phyloP scores from a whole-genome alignment of 768 basidiomycete species.

The Asterophora parasitica region DNA sequence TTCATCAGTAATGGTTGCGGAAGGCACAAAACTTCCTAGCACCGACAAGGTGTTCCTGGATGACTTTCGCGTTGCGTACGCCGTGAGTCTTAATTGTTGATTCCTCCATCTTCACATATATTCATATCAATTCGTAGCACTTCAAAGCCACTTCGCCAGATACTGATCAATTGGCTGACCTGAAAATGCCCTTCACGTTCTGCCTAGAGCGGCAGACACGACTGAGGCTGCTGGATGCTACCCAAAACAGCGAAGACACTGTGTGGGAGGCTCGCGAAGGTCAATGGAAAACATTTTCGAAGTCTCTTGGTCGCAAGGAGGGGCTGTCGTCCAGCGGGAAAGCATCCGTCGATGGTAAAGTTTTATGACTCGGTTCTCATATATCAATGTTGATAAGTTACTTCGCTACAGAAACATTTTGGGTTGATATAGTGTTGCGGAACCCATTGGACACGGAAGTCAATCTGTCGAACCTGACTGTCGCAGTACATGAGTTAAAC shows the following conservation, averaged over 20 bases:
- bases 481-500: constrained; percentile 42
- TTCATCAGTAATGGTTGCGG: constrained; percentile 13
- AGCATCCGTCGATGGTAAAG: constrained; percentile 60
- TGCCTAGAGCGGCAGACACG: constrained; percentile 54
- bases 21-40: constrained; percentile 24
- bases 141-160: constrained; percentile 54
- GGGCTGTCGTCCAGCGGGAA: constrained; percentile 49
- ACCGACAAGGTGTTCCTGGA: constrained; percentile 74
- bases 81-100: constrained; percentile 42
- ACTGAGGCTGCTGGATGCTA: constrained; percentile 53
- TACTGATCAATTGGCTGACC: constrained; percentile 33
- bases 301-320: constrained; percentile 46
- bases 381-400: constrained; percentile 5
- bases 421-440: constrained; percentile 63
- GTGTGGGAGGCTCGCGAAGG: constrained; percentile 66
- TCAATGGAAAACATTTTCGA: constrained; percentile 61
- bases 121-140: constrained; percentile 47
- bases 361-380: background rate
- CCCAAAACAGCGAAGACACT: constrained; percentile 33
- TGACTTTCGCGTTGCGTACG: constrained; percentile 84
- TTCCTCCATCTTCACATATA: background rate
- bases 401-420: constrained; percentile 57
- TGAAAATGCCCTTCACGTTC: constrained; percentile 65
- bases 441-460: constrained; percentile 77
- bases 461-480: constrained; percentile 57